These are phyloP conservation scores for Saururus chinensis DNA, from an alignment of 164 flowering plant species.

Conservation along the genomic window DNA sequence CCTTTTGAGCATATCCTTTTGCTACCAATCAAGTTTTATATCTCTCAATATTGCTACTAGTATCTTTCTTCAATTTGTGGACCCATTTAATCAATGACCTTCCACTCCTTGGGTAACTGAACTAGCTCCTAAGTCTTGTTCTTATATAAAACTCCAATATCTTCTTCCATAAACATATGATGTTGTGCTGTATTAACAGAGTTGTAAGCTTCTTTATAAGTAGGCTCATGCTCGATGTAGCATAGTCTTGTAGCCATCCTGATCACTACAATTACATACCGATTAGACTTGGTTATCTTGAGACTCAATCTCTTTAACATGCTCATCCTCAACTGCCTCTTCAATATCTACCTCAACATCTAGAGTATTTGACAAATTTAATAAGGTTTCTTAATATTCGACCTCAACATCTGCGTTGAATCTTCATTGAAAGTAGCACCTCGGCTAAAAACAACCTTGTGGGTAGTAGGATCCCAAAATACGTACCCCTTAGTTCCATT, in stretches of 20 bases:
- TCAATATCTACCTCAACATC: no score
- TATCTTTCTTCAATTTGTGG: no score
- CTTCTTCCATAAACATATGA: neutral
- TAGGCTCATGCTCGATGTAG: neutral
- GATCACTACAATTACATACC: neutral
- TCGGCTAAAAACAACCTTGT: neutral
- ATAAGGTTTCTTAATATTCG: neutral
- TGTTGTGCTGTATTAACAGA: neutral
- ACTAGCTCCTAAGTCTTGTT: neutral
- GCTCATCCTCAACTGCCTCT: neutral
- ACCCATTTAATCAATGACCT: slow-evolving; percentile 1
- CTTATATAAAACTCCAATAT: no score
- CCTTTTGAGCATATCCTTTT: no score
- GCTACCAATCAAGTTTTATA: no score
- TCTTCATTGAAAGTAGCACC: neutral
- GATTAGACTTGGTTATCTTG: neutral
- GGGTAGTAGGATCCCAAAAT: slow-evolving; percentile 1
- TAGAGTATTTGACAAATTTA: neutral
- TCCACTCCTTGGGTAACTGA: neutral
- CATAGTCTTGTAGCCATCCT: neutral
- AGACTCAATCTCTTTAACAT: no score
- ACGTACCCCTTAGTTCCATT: neutral
- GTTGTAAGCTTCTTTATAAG: neutral
- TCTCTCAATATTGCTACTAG: no score
- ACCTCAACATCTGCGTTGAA: neutral